Percentiles rank a stretch among this genome's conserved stretches.
phyloP scores from a whole-genome alignment of 352 stramenopile genomes.

The Pythium brachiatum region DNA sequence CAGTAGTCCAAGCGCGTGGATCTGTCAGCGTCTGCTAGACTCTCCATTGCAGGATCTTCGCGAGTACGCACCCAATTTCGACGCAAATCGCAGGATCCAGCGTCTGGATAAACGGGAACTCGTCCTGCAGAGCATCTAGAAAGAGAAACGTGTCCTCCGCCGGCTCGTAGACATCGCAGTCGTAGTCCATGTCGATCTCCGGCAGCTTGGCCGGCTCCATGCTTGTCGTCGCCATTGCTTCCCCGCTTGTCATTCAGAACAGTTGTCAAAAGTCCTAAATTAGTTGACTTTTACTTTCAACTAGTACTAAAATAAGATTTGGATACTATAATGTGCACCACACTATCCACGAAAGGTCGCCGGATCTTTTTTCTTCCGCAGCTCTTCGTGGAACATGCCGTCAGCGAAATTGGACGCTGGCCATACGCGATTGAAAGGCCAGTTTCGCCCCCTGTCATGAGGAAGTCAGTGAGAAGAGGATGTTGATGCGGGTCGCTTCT shows the following conservation, averaged over 20 bases:
- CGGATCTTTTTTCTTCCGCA: neutral
- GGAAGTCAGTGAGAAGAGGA: neutral
- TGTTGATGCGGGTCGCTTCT: conserved; percentile 1
- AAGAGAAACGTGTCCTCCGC: conserved; percentile 97
- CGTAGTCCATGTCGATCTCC: conserved; percentile 74
- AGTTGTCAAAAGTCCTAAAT: conserved; percentile 23
- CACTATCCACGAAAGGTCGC: neutral
- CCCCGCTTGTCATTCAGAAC: neutral
- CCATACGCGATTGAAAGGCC: neutral
- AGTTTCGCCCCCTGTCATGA: neutral
- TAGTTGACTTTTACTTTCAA: neutral
- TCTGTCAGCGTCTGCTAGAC: neutral
- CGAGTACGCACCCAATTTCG: conserved; percentile 74
- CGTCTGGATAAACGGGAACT: conserved; percentile 56
- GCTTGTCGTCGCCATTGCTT: conserved; percentile 13
- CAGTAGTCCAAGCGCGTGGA: conserved; percentile 1
- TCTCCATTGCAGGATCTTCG: neutral
- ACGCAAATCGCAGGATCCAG: conserved; percentile 77
- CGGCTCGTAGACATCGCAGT: conserved; percentile 95
- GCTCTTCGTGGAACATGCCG: neutral
- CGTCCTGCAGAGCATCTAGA: conserved; percentile 92
- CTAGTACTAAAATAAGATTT: neutral
- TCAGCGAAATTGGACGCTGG: neutral
- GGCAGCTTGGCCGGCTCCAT: conserved; percentile 43
- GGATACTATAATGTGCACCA: neutral